Base-by-base conservation (phyloP, 495 filamentous ascomycete species). In the Talaromyces liani region DNA sequence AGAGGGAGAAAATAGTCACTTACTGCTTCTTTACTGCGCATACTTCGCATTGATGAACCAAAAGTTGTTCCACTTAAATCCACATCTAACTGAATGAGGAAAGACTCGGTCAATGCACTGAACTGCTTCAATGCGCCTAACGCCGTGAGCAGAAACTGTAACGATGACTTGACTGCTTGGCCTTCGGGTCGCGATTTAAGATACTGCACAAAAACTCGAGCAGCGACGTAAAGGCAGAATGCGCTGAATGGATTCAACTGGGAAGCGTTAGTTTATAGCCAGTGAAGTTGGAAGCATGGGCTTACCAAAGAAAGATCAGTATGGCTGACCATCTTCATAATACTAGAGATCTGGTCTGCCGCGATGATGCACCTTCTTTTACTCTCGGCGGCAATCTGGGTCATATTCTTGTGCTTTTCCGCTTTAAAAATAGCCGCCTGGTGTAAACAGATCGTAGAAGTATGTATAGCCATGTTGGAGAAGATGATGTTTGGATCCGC, bases 391-490 rank as follows among this genome's bases (percentile, higher is more conserved):
- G 88, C 87, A 47, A 97, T 88, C 27, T 85, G 85, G 9, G 85
- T 78, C 4, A 93, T 85, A 67, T 97, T 80, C 60, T 84, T 82
- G 72, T 98, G 89, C 74, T 91, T 93, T 67, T 97, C 93, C 0
- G 94, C 91, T 72, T 97, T 98, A 82, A 92, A 97, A 20, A 98
- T 97, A 20, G 94, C 95, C 6, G 95, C 95, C 72, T 99, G 94
- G 71, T 99, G 94, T 6, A 98, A 82, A 73, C 95, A 98, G 51
- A 99, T 98, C 2, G 92, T 94, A 1, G 92, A 95, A 0, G 94
- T 96, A 70, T 98, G 94, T 36, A 98, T 92, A 69, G 88, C 90
- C 90, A 98, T 97, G 65, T 98, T 98, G 34, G 90, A 87, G 69
- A 97, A 98, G 20, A 99, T 87, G 58, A 95, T 87, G 67, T 97